Evolutionary conservation across 495 filamentous ascomycete species (phyloP), one percentile per base, ranked within the genome.

Genomic region (Penicillium cosmopolitanum): DNA sequence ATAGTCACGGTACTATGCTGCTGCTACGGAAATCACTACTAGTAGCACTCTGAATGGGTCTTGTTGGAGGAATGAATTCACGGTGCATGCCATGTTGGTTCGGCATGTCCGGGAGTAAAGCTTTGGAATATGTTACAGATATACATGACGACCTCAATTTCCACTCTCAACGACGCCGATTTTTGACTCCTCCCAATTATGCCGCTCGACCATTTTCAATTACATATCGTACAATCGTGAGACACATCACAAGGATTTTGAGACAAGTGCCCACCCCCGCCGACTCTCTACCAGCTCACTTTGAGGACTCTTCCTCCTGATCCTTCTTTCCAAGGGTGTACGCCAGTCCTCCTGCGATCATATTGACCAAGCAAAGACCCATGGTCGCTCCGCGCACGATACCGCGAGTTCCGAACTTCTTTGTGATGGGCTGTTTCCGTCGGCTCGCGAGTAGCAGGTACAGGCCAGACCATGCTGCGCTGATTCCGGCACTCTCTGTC

Each of bases 391-490:
- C 86, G 52, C 92, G 82, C 46, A 93, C 83, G 38, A 87, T 72
- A 2, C 93, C 92, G 50, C 90, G 81, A 25, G 83, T 73, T 16
- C 84, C 82, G 71, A 89, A 88, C 69, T 84, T 88, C 58, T 80
- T 83, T 63, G 86, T 76, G 38, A 82, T 66, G 47, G 73, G 78
- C 56, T 84, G 85, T 56, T 81, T 82, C 58, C 89, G 81, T 55
- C 91, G 83, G 58, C 82, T 73, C 21, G 91, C 93, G 44, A 93
- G 78, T 10, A 97, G 73, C 15, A 93, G 77, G 71, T 98, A 98
- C 19, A 96, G 75, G 4, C 87, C 91, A 40, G 88, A 92, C 86
- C 91, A 96, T 4, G 94, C 92, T 16, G 90, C 92, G 12, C 86
- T 90, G 52, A 93, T 81, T 31, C 93, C 95, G 0, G 92, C 94